Percentiles rank a stretch among this genome's conserved stretches.
phyloP scores from a whole-genome alignment of 2,329 filamentous ascomycete genomes.

The Talaromyces albobiverticillius region DNA sequence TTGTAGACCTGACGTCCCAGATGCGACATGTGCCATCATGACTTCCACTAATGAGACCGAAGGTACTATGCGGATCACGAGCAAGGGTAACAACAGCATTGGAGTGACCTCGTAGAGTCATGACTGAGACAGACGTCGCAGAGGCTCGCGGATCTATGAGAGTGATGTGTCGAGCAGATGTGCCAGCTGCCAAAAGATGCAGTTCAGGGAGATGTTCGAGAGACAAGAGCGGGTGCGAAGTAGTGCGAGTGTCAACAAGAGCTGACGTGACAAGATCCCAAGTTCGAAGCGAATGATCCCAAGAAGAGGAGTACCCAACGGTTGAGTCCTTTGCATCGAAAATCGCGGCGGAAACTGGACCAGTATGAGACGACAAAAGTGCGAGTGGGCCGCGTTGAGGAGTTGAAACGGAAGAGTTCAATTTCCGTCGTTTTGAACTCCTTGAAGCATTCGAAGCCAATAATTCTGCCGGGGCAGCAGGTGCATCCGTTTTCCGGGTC shows the following conservation, averaged over 20 bases:
- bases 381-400: constrained; percentile 75
- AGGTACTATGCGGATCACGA: constrained; percentile 64
- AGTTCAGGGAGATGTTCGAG: constrained; percentile 69
- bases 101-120: constrained; percentile 87
- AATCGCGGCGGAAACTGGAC: constrained; percentile 72
- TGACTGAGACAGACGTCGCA: constrained; percentile 71
- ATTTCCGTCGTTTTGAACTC: constrained; percentile 73
- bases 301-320: constrained; percentile 85
- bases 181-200: constrained; percentile 68
- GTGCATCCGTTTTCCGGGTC: constrained; percentile 70
- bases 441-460: constrained; percentile 64
- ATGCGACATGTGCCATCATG: constrained; percentile 90
- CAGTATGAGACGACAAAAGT: constrained; percentile 68
- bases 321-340: constrained; percentile 85
- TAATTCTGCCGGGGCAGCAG: constrained; percentile 66
- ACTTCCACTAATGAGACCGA: constrained; percentile 82
- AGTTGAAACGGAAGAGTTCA: constrained; percentile 56
- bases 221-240: constrained; percentile 77
- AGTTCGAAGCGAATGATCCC: constrained; percentile 87
- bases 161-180: constrained; percentile 80
- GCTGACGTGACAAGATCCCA: constrained; percentile 81
- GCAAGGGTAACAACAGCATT: constrained; percentile 66
- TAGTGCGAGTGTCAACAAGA: constrained; percentile 78
- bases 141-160: constrained; percentile 86
- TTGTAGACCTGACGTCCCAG: constrained; percentile 79